Percentiles rank a stretch among this genome's conserved stretches.
Conservation (phyloP, 2,329 filamentous ascomycete genomes). For the Aspergillus eucalypticola region DNA sequence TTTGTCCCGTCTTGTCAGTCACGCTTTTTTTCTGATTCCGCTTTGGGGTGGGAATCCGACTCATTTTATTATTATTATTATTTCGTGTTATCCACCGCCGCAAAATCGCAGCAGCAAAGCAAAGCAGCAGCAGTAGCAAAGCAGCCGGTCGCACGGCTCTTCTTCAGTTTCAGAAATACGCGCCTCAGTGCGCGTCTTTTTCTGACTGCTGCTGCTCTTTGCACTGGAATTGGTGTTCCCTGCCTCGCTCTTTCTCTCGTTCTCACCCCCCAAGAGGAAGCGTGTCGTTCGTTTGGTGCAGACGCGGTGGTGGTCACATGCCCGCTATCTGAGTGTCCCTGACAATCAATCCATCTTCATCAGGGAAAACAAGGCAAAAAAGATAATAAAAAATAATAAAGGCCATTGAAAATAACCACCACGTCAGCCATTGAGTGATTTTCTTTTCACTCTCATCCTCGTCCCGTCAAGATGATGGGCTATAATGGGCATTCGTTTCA, state of each 20-base stretch:
- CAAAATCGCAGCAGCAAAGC: background rate
- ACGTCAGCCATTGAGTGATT: background rate
- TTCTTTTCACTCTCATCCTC: background rate
- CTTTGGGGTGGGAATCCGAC: background rate
- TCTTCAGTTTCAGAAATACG: background rate
- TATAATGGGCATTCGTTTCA: conserved; percentile 36
- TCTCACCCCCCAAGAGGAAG: background rate
- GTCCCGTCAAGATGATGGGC: conserved; percentile 35
- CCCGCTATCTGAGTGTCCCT: background rate
- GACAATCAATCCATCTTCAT: background rate
- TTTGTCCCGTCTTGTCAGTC: background rate
- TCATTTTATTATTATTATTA: conserved; percentile 2
- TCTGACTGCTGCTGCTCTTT: background rate
- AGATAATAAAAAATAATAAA: too few relatives aligned
- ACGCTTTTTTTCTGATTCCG: conserved; percentile 1
- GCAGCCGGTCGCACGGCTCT: background rate
- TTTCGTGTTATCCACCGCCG: background rate
- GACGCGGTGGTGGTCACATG: conserved; percentile 20
- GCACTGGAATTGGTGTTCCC: too few relatives aligned
- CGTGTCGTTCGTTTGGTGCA: background rate
- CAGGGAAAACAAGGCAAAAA: too few relatives aligned
- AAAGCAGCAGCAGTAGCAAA: background rate
- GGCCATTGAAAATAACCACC: background rate
- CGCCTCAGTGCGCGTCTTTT: conserved; percentile 4
- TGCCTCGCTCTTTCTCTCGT: background rate